Evolutionary conservation across 2,329 filamentous ascomycete genomes (phyloP), one percentile per base, ranked within the genome.

Genomic region (Xylaria digitata): DNA sequence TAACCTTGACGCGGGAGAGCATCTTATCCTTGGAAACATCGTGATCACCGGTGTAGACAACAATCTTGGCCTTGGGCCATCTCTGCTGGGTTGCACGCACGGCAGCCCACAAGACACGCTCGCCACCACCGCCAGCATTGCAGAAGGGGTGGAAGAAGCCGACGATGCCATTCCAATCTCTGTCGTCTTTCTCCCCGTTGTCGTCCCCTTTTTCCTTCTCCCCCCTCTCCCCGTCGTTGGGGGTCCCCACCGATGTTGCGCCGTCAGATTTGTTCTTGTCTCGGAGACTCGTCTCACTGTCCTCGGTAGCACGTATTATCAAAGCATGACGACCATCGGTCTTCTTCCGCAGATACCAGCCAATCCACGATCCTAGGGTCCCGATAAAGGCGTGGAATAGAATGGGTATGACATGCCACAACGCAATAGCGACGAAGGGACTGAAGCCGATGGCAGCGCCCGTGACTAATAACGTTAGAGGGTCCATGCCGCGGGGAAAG

Each of bases 71-170:
- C 67, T 90, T 91, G 2, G 95, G 96, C 89, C 93, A 97, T 71
- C 91, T 88, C 74, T 90, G 87, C 80, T 98, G 96, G 1, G 93
- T 97, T 46, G 95, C 93, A 67, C 93, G 89, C 67, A 99, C 92
- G 11, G 96, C 96, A 63, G 94, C 95, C 93, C 96, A 99, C 30
- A 99, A 88, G 49, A 99, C 96, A 78, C 96, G 87, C 81, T 99
- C 96, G 69, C 96, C 96, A 67, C 96, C 96, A 32, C 96, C 96
- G 62, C 96, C 96, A 57, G 96, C 96, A 82, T 99, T 98, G 80
- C 96, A 98, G 79, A 97, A 99, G 1, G 96, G 96, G 79, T 99
- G 96, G 78, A 99, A 97, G 85, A 99, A 98, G 53, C 93, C 96
- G 69, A 98, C 88, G 60, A 97, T 89, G 37, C 94, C 94, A 68